Evolutionary conservation across 768 basidiomycete species (phyloP), one percentile per base, ranked within the genome.

Genomic region (Lactarius quietus): DNA sequence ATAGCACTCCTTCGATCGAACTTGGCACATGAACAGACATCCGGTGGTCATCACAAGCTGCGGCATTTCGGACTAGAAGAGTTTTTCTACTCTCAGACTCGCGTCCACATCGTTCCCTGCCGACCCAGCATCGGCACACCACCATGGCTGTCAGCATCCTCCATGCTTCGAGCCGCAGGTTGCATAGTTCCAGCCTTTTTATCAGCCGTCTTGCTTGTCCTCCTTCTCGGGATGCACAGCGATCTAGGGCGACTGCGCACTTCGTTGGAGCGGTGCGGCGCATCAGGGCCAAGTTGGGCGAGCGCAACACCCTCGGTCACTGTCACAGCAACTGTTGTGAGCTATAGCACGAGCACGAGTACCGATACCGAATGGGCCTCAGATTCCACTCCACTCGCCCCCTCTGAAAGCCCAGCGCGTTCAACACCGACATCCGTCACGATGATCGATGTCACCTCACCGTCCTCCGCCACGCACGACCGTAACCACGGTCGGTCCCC

Each of bases 41-140:
- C 73, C 29, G 59, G 35, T 23, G 74, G 76, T n/a, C 80, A 83
- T 45, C 75, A 77, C 64, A 79, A 77, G 68, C 74, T 90, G 10
- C 74, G 86, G 43, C 85, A 85, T 63, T 86, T 83, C 71, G 57
- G 83, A 81, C 18, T 72, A 84, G 70, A 81, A 82, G 61, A 83
- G 80, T 67, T 84, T 82, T 70, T 88, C 86, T 73, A 82, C 70
- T 86, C 89, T 3, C 78, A 77, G 28, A 72, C 89, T 15, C 79
- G 78, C 10, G 57, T 41, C 29, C 57, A 62, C 28, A 59, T 66
- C 52, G 39, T 45, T 9, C 61, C 65, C 28, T 33, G 7, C 45
- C 61, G 51, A n/a, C 61, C 51, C 18, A 53, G 48, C 28, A 51
- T 29, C 20, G 61, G 41, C 6, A 36, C 18, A 10, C 54, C 36